phyloP scores from a whole-genome alignment of 345 rosid species.

The Salix arbutifolia region DNA sequence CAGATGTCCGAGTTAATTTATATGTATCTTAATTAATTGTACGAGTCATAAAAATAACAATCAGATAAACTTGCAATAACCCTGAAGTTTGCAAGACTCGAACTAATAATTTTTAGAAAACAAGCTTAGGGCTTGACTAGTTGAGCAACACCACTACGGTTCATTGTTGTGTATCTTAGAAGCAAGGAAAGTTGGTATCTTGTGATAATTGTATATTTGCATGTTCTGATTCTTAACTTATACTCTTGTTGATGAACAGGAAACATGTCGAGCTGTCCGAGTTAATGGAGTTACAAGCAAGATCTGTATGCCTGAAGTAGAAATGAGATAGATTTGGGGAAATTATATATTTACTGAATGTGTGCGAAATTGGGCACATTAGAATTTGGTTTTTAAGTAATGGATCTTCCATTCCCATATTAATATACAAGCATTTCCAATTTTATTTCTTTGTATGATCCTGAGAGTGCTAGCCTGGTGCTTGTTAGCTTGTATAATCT shows the following conservation, averaged over 20 bases:
- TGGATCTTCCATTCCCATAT: not conserved
- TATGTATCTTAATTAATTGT: accelerated
- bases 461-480: not conserved
- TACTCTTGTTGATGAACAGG: not conserved
- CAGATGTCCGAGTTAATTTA: no score
- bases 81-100: no score
- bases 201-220: not conserved
- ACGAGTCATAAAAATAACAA: accelerated
- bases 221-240: not conserved
- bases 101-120: no score
- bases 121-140: no score
- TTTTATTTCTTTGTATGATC: not conserved
- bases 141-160: accelerated
- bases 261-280: not conserved
- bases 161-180: not conserved
- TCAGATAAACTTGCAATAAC: accelerated
- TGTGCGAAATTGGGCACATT: not conserved
- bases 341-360: not conserved
- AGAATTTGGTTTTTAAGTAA: not conserved
- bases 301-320: not conserved
- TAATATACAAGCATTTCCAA: not conserved
- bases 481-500: not conserved
- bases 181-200: not conserved
- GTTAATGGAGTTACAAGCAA: not conserved
- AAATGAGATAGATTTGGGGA: not conserved